A percentile compares a stretch with the other conserved stretches of the same genome.
These are phyloP conservation scores for Chlorella sp. DNA, from an alignment of 139 green algal species.

Conservation along the genomic window DNA sequence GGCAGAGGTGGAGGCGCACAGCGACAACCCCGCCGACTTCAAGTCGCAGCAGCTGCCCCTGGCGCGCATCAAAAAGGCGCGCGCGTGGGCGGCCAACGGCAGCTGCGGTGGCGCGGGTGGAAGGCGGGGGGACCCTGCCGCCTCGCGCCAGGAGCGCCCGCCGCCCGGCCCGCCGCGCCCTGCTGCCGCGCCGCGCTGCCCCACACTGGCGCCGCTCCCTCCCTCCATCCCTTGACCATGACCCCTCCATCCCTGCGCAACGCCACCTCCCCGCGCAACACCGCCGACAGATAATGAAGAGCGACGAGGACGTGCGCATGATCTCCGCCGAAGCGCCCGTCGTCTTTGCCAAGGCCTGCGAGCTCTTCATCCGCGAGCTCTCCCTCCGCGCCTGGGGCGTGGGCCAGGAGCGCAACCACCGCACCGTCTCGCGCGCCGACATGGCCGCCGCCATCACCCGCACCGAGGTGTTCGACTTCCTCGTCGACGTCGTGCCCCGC, in stretches of 20 bases:
- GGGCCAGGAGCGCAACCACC: conserved; percentile 94
- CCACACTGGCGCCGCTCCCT: neutral
- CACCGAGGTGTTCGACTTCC: conserved; percentile 97
- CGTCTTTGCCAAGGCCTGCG: conserved; percentile 97
- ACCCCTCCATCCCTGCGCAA: too few species aligned
- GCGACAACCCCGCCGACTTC: conserved; percentile 80
- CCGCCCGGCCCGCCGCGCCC: neutral
- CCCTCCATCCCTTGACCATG: neutral
- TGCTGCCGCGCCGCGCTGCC: neutral
- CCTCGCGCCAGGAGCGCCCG: neutral
- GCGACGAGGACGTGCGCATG: conserved; percentile 96
- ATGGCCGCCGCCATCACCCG: conserved; percentile 92
- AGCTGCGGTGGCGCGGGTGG: neutral
- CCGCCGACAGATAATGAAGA: conserved; percentile 99
- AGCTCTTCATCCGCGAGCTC: conserved; percentile 89
- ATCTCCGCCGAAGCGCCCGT: conserved; percentile 96
- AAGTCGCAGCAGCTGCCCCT: conserved; percentile 97
- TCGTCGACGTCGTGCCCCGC: conserved; percentile 93
- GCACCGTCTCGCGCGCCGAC: conserved; percentile 95
- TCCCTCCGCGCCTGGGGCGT: conserved; percentile 91
- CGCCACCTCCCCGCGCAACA: too few species aligned
- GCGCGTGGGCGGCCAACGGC: too few species aligned
- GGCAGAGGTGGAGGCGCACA: conserved; percentile 77
- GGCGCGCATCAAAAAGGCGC: conserved; percentile 98
- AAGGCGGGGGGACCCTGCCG: neutral